Evolutionary conservation across 495 filamentous ascomycete species (phyloP), one percentile per base, ranked within the genome.

Genomic region (Trichoderma reesei): DNA sequence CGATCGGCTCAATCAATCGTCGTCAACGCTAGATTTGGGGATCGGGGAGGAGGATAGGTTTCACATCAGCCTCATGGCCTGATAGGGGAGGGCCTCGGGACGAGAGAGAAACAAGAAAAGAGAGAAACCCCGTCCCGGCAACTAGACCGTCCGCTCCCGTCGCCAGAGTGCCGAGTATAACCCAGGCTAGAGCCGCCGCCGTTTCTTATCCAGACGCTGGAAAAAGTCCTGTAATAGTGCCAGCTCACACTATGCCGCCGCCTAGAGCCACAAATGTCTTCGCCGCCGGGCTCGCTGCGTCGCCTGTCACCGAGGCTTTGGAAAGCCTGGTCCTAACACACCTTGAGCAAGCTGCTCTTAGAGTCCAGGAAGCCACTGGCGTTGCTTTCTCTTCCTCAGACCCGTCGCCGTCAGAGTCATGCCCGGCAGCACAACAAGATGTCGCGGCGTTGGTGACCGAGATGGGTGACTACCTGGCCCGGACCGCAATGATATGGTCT

Each of bases 381-480:
- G 42, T 3, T 14, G 3, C 11, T 3, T 2, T 56, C 20, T 56
- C 51, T 33, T 9, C 51, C 44, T n/a, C n/a, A n/a, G n/a, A n/a
- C n/a, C n/a, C n/a, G n/a, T 16, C n/a, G n/a, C n/a, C 46, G 46
- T 51, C 46, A 9, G 14, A 26, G 46, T 10, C 51, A 33, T 56
- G 20, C 51, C n/a, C 31, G 10, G 9, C 51, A 9, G 16, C 18
- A n/a, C 51, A 20, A 13, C 16, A 48, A 6, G 51, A 56, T 56
- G 51, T n/a, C 31, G 26, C 20, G 1, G 51, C 59, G 5, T 39
- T 61, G 34, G 5, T 61, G 16, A 61, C 18, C 10, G 59, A 61
- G n/a, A 61, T 61, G 59, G 59, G 59, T 0, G 59, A 61, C 18
- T 61, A 61, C 9, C 16, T 61, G 16, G 20, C n/a, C 36, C 59